phyloP scores from a whole-genome alignment of 2,329 filamentous ascomycete species.

The Diaporthe longicolla region DNA sequence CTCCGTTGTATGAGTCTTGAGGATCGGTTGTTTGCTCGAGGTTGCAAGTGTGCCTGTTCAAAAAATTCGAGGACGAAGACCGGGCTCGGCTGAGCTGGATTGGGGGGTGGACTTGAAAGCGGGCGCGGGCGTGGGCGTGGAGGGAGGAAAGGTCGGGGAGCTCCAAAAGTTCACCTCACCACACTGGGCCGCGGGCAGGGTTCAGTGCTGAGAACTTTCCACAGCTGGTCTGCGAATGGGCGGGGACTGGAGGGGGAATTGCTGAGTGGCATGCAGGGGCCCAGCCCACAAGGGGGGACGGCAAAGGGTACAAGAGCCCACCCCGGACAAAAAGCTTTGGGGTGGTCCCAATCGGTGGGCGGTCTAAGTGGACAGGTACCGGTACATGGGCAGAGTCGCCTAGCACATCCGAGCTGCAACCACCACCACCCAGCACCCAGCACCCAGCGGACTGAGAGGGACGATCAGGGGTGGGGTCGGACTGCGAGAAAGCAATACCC shows the following conservation, averaged over 20 bases:
- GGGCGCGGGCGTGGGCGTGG: constrained; percentile 35
- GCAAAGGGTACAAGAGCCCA: constrained; percentile 32
- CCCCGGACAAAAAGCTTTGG: constrained; percentile 41
- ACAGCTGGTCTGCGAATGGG: constrained; percentile 26
- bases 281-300: constrained; percentile 12
- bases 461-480: constrained; percentile 27
- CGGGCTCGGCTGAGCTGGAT: constrained; percentile 34
- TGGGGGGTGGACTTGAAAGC: constrained; percentile 32
- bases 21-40: constrained; percentile 8
- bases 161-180: constrained; percentile 41
- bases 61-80: constrained; percentile 43
- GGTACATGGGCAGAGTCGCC: constrained; percentile 29
- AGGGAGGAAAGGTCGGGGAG: constrained; percentile 37
- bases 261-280: constrained; percentile 40
- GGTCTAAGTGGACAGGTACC: constrained; percentile 33
- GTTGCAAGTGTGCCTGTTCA: constrained; percentile 35
- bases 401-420: constrained; percentile 23
- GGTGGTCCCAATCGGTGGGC: constrained; percentile 41
- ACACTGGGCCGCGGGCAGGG: constrained; percentile 18
- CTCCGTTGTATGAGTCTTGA: constrained; percentile 17
- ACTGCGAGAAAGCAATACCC: constrained; percentile 21
- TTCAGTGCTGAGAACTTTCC: constrained; percentile 32
- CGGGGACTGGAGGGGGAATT: constrained; percentile 39
- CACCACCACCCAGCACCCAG: background rate
- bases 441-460: constrained; percentile 1